Evolutionary conservation across 2,329 filamentous ascomycete genomes (phyloP), one percentile per base, ranked within the genome.

Genomic region (Aspergillus tanneri): DNA sequence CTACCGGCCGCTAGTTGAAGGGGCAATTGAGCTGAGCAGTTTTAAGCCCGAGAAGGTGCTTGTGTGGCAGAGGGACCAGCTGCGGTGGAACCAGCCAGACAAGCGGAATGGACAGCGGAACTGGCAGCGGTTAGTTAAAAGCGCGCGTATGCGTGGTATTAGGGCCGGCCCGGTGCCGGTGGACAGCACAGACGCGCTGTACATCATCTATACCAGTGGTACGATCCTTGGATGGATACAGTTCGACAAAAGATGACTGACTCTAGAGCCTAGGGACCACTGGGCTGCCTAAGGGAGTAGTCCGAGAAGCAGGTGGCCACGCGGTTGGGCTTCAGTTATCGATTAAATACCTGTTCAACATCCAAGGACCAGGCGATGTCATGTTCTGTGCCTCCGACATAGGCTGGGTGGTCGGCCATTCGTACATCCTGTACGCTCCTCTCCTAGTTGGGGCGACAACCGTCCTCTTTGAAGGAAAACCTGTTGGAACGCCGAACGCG

Each of bases 381-480:
- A 82, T 87, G 68, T 85, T 89, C 65, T 87, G 84, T 5, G 86
- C 87, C 1, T 89, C 85, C 11, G 91, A 97, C 63, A 92, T 96
- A 47, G 92, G 91, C 24, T 96, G 91, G 92, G 89, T 91, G 0
- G 88, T 93, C 0, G 88, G 88, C 2, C 84, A 90, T 64, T 87
- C 84, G 5, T 96, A 93, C 65, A 96, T 96, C 54, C 76, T 96
- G 10, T 96, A 96, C 63, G 91, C 83, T 3, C 91, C 91, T 10
- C 80, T 97, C 5, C 80, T 96, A 2, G 83, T 86, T 0, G 91
- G 91, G 4, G 90, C 91, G 2, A 85, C 90, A 1, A 95, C 90
- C 0, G 82, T 96, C 1, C 76, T 96, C 0, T 96, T 90, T 67
- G 91, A 96, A 71, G 92, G 91, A n/a, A 96, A 96, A 58, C 91